Percentiles rank a stretch among this genome's conserved stretches.
Conservation (phyloP, 805 yeast genomes). For the Pichia ethanolica region DNA sequence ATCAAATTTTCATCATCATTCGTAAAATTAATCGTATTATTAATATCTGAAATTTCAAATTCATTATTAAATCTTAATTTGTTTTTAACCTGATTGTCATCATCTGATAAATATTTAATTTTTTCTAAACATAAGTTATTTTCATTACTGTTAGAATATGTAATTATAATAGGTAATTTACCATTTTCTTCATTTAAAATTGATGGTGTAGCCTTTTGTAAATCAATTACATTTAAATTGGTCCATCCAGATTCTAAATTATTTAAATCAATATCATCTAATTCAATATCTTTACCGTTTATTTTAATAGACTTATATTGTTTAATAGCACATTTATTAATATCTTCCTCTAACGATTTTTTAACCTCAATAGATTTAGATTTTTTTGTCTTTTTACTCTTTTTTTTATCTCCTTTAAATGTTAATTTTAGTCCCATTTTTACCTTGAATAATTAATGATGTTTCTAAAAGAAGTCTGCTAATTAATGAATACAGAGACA, state of each 20-base stretch:
- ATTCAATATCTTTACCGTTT: slow-evolving; percentile 16
- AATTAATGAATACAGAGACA: too few species aligned
- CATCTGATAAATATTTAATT: not conserved
- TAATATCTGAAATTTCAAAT: not conserved
- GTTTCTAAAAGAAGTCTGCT: too few species aligned
- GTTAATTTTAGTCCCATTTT: slow-evolving; percentile 27
- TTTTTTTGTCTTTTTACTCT: slow-evolving; percentile 12
- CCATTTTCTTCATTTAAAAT: not conserved
- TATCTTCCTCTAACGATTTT: not conserved
- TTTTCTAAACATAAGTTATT: not conserved
- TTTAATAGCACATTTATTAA: slow-evolving; percentile 1
- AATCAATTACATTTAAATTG: slow-evolving; percentile 10
- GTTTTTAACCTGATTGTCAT: not conserved
- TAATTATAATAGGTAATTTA: slow-evolving; percentile 2
- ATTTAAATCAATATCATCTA: slow-evolving; percentile 14
- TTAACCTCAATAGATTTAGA: not conserved
- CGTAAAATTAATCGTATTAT: not conserved
- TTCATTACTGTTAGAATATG: not conserved
- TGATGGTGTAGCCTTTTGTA: not conserved
- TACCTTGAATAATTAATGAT: not conserved
- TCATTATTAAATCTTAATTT: not conserved
- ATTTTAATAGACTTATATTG: slow-evolving; percentile 12
- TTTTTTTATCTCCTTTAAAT: slow-evolving; percentile 26
- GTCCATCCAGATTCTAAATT: slow-evolving; percentile 26
- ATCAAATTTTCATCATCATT: not conserved